Percentiles rank a stretch among this genome's conserved stretches.
phyloP scores from a whole-genome alignment of 2,329 filamentous ascomycete genomes.

The Coniochaeta sp. region DNA sequence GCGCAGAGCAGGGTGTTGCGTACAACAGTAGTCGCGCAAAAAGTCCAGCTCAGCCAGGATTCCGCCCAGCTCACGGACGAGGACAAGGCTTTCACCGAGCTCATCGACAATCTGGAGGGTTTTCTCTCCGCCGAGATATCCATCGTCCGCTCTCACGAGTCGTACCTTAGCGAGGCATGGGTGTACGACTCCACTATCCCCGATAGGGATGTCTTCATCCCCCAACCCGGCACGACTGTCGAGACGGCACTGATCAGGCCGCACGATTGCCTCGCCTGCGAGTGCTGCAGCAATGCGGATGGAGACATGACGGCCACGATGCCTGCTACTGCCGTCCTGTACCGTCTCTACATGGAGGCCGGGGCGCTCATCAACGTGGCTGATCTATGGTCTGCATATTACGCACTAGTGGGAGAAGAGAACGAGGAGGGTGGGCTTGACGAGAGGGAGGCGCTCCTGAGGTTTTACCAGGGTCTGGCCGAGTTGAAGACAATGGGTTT shows the following conservation, averaged over 20 bases:
- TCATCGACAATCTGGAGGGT: constrained; percentile 52
- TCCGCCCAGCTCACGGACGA: constrained; percentile 62
- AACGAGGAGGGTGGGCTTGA: constrained; percentile 24
- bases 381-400: constrained; percentile 74
- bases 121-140: constrained; percentile 32
- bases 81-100: constrained; percentile 62
- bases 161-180: constrained; percentile 66
- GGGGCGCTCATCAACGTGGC: constrained; percentile 71
- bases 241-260: constrained; percentile 66
- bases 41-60: constrained; percentile 72
- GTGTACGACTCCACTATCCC: constrained; percentile 67
- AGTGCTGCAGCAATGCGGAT: constrained; percentile 51
- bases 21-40: constrained; percentile 74
- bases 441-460: constrained; percentile 55
- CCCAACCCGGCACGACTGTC: constrained; percentile 60
- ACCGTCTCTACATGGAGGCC: constrained; percentile 73
- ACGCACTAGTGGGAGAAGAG: constrained; percentile 46
- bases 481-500: constrained; percentile 83
- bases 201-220: constrained; percentile 67
- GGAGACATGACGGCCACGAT: constrained; percentile 51
- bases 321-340: constrained; percentile 66
- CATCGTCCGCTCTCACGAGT: constrained; percentile 31
- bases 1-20: constrained; percentile 63
- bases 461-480: constrained; percentile 80
- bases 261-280: constrained; percentile 70